Conservation (phyloP, 208 protist species). For the Leishmania turanica region DNA sequence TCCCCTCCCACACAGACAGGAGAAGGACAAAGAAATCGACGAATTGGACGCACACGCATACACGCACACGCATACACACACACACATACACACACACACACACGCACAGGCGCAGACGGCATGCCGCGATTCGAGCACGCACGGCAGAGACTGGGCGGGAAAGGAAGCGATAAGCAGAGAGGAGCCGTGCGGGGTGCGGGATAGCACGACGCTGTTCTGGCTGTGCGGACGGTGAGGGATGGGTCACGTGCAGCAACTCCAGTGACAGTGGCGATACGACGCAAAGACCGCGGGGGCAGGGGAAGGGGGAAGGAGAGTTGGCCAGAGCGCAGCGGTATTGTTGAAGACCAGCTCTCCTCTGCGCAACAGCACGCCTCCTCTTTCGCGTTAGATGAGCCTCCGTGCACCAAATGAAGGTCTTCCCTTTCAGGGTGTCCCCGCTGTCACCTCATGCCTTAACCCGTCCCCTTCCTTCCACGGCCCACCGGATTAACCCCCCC, state of each 20-base stretch:
- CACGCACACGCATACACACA: constrained; percentile 1
- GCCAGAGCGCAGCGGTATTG: not conserved
- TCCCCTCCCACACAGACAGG: not conserved
- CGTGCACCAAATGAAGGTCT: not conserved
- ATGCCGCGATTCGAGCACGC: not conserved
- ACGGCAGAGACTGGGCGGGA: not conserved
- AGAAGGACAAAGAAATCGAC: not conserved
- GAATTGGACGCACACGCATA: not conserved
- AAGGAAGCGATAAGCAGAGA: not conserved
- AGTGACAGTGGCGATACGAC: not conserved
- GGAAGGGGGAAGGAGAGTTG: not conserved
- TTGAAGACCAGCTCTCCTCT: not conserved
- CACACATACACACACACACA: not conserved
- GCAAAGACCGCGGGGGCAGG: not conserved
- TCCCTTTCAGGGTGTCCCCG: not conserved
- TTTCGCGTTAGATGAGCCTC: not conserved
- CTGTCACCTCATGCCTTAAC: too few relatives aligned
- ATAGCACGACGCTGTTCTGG: not conserved
- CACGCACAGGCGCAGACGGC: not conserved
- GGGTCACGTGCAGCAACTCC: not conserved
- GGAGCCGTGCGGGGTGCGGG: not conserved
- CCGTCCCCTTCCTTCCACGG: not conserved
- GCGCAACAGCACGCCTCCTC: not conserved
- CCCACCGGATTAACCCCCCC: not conserved
- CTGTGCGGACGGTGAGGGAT: not conserved